Conservation (phyloP, 306 rosid species). For the Nissolia schottii region DNA sequence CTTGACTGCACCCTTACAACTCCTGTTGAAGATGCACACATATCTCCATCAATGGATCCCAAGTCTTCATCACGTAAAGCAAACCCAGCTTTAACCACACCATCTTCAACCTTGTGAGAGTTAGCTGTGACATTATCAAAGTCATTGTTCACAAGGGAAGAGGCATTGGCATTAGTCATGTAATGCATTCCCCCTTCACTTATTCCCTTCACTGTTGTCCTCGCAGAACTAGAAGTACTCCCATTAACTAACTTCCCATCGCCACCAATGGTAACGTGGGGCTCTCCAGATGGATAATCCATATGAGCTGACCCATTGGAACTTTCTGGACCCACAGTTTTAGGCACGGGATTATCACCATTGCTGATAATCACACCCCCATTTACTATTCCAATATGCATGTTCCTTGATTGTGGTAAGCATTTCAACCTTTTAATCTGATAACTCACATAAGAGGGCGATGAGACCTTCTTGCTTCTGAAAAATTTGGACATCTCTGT, state of each 20-base stretch:
- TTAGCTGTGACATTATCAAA: slow-evolving; percentile 30
- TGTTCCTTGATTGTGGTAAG: slow-evolving; percentile 38
- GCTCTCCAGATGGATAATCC: slow-evolving; percentile 33
- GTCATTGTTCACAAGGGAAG: slow-evolving; percentile 24
- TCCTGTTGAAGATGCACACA: slow-evolving; percentile 98
- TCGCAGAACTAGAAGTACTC: slow-evolving; percentile 37
- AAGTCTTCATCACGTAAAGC: slow-evolving; percentile 46
- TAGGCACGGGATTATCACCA: slow-evolving; percentile 27
- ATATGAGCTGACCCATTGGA: slow-evolving; percentile 34
- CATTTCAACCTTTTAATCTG: slow-evolving; percentile 42
- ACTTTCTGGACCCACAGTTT: slow-evolving; percentile 35
- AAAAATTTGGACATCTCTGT: slow-evolving; percentile 70
- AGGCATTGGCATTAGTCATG: slow-evolving; percentile 15
- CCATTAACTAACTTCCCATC: slow-evolving; percentile 33
- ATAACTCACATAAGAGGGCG: slow-evolving; percentile 44
- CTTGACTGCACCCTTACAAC: slow-evolving; percentile 98
- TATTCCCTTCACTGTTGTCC: slow-evolving; percentile 38
- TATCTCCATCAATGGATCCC: slow-evolving; percentile 62
- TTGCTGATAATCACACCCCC: slow-evolving; percentile 20
- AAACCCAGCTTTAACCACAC: slow-evolving; percentile 34
- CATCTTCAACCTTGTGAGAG: slow-evolving; percentile 31
- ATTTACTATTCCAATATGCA: slow-evolving; percentile 19
- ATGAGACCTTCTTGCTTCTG: slow-evolving; percentile 51
- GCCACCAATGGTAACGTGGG: slow-evolving; percentile 27
- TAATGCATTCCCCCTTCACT: slow-evolving; percentile 32